Percentiles rank a stretch among this genome's conserved stretches.
Conservation (phyloP, 352 stramenopile genomes). For the Globisporangium irregulare region DNA sequence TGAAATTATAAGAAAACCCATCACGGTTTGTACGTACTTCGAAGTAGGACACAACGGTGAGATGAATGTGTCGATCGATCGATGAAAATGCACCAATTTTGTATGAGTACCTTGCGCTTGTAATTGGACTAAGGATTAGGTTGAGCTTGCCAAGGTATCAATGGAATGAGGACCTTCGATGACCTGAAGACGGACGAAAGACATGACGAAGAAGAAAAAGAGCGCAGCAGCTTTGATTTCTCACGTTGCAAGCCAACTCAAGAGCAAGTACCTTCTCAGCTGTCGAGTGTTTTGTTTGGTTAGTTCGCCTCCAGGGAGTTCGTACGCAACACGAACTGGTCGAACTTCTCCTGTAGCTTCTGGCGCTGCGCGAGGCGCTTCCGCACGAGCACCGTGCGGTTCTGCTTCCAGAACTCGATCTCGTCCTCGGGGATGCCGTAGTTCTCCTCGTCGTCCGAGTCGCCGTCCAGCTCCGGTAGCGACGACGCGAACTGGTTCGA, state of each 20-base stretch:
- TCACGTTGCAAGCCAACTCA: neutral
- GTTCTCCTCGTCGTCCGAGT: slow-evolving; percentile 77
- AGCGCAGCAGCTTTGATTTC: slow-evolving; percentile 4
- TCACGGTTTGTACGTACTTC: neutral
- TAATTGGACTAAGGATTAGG: neutral
- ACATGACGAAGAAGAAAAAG: neutral
- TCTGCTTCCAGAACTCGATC: slow-evolving; percentile 86
- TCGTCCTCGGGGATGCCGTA: slow-evolving; percentile 82
- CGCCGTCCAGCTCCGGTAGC: slow-evolving; percentile 64
- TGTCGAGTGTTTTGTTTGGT: neutral
- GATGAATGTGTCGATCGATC: neutral
- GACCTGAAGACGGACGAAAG: neutral
- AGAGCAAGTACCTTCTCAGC: neutral
- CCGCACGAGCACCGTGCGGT: slow-evolving; percentile 65
- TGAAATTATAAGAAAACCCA: neutral
- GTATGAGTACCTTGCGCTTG: slow-evolving; percentile 8
- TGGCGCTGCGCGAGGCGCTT: slow-evolving; percentile 78
- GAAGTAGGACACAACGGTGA: neutral
- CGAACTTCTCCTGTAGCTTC: slow-evolving; percentile 84
- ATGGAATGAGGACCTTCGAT: neutral
- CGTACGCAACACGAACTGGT: slow-evolving; percentile 77
- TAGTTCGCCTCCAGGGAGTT: slow-evolving; percentile 36
- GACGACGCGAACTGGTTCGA: slow-evolving; percentile 56
- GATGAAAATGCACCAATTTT: slow-evolving; percentile 1
- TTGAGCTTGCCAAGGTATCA: neutral